Conservation (phyloP, 2,329 filamentous ascomycete species). For the Emmonsiellopsis sp. region DNA sequence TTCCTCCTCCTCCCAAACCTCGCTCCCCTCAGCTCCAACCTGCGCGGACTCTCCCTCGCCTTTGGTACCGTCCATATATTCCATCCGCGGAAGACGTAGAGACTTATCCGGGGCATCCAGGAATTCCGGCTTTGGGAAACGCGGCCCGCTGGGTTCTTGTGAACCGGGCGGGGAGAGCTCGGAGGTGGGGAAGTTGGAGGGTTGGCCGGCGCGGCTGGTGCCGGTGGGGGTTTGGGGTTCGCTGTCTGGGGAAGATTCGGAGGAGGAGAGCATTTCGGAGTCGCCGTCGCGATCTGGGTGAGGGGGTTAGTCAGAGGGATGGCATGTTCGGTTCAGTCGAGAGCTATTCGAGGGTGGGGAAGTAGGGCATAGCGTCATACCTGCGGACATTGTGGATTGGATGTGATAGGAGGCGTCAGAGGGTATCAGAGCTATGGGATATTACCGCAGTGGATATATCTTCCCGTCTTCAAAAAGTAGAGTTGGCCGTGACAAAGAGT, state of each 20-base stretch:
- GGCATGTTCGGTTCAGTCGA: neutral
- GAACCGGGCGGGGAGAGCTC: slow-evolving; percentile 49
- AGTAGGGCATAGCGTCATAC: neutral
- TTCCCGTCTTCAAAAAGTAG: neutral
- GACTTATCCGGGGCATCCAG: neutral
- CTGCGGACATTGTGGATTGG: neutral
- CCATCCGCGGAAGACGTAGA: slow-evolving; percentile 1
- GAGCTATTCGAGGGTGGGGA: neutral
- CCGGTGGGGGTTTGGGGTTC: slow-evolving; percentile 37
- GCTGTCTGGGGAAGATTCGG: slow-evolving; percentile 26
- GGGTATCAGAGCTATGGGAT: no score
- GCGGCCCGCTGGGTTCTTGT: slow-evolving; percentile 26
- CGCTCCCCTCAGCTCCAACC: slow-evolving; percentile 4
- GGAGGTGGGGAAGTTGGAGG: slow-evolving; percentile 20
- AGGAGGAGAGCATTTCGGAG: slow-evolving; percentile 47
- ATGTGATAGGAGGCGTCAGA: no score
- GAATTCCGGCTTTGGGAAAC: neutral
- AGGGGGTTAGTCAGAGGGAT: neutral
- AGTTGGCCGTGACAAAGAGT: no score
- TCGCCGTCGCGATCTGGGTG: slow-evolving; percentile 44
- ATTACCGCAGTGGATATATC: neutral
- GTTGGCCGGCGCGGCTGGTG: slow-evolving; percentile 12
- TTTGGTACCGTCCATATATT: neutral
- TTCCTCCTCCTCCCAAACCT: neutral
- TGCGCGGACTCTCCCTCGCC: neutral